A percentile compares a stretch with the other conserved stretches of the same genome.
phyloP scores from a whole-genome alignment of 129 eudicot genomes.

The Flaveria linearis region DNA sequence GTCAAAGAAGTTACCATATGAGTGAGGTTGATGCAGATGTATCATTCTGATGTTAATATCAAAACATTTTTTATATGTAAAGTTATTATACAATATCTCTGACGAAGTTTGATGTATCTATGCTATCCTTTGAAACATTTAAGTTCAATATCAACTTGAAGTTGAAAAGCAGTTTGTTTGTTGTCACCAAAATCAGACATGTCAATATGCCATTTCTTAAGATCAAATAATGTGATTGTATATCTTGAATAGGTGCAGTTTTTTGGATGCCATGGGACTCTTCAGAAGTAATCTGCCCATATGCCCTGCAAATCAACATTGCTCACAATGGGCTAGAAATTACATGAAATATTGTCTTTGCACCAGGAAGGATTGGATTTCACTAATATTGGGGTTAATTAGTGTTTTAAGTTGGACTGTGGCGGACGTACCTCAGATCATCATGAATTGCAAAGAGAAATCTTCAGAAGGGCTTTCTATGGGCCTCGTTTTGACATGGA shows the following conservation, averaged over 20 bases:
- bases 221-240: constrained; percentile 9
- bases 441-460: constrained; percentile 58
- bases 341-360: constrained; percentile 60
- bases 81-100: too few species aligned
- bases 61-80: background rate
- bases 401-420: constrained; percentile 74
- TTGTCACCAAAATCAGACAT: background rate
- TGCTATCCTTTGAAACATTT: background rate
- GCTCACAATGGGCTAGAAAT: constrained; percentile 57
- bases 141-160: too few species aligned
- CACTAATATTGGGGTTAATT: constrained; percentile 54
- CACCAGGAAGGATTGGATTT: constrained; percentile 51
- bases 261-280: constrained; percentile 41
- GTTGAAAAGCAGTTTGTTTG: too few species aligned
- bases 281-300: constrained; percentile 38
- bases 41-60: background rate
- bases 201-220: background rate
- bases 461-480: constrained; percentile 73
- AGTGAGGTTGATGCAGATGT: background rate
- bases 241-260: constrained; percentile 21
- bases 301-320: constrained; percentile 49
- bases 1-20: constrained; percentile 1
- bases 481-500: constrained; percentile 65
- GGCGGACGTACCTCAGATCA: constrained; percentile 77
- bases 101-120: background rate